phyloP scores from a whole-genome alignment of 805 yeast genomes.

The Metschnikowia corniflorae region DNA sequence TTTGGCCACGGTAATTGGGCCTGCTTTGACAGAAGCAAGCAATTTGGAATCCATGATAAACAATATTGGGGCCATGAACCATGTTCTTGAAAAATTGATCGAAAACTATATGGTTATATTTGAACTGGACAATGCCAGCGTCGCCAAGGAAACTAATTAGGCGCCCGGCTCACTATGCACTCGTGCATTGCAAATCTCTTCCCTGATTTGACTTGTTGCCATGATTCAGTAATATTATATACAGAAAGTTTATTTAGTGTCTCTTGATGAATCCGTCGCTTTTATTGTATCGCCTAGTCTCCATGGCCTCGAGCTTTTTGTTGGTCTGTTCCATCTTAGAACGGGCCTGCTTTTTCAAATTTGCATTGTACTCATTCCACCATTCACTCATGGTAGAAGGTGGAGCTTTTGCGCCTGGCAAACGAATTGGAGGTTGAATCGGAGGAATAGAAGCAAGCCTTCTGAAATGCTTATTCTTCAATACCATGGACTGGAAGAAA shows the following conservation, averaged over 20 bases:
- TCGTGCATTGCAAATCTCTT: too few species aligned
- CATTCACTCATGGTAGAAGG: conserved; percentile 36
- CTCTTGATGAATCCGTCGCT: conserved; percentile 38
- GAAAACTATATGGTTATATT: conserved; percentile 34
- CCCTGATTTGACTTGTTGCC: too few species aligned
- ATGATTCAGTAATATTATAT: too few species aligned
- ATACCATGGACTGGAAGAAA: conserved; percentile 62
- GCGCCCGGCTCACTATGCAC: too few species aligned
- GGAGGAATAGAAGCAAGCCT: conserved; percentile 55
- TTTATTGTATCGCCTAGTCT: conserved; percentile 30
- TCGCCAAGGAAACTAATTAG: background rate
- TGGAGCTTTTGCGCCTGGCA: conserved; percentile 25
- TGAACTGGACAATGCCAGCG: background rate
- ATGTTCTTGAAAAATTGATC: conserved; percentile 49
- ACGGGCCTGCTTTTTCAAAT: conserved; percentile 30
- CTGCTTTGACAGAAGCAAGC: conserved; percentile 56
- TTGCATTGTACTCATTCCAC: conserved; percentile 32
- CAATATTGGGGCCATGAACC: conserved; percentile 54
- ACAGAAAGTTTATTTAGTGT: conserved; percentile 30
- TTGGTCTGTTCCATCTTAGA: conserved; percentile 34
- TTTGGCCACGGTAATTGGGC: conserved; percentile 83
- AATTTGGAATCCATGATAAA: conserved; percentile 43
- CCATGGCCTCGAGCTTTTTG: conserved; percentile 35
- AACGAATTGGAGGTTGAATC: conserved; percentile 50
- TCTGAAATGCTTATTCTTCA: conserved; percentile 61